Conservation (phyloP, 345 rosid species). For the Boechera stricta region DNA sequence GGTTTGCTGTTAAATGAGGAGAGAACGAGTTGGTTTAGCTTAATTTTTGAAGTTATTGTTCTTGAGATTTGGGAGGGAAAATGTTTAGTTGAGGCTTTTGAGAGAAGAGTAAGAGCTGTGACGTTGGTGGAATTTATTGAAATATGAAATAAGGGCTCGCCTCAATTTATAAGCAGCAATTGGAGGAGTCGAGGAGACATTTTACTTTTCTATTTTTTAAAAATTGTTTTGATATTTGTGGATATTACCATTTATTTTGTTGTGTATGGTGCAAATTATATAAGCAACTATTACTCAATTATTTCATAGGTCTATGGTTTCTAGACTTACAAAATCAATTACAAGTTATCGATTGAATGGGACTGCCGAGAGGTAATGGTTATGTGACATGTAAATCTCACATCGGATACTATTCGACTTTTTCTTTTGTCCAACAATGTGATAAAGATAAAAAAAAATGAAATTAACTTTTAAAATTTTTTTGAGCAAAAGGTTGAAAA, state of each 20-base stretch:
- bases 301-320: conserved; percentile 36
- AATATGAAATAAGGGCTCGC: conserved; percentile 1
- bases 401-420: conserved; percentile 44
- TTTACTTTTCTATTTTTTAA: neutral
- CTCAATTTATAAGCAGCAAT: conserved; percentile 36
- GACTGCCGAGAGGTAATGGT: conserved; percentile 35
- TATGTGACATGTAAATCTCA: conserved; percentile 45
- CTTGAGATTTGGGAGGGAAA: conserved; percentile 45
- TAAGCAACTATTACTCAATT: conserved; percentile 30
- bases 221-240: neutral
- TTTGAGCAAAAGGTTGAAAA: conserved; percentile 28
- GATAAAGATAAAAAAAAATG: neutral
- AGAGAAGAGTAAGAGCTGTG: conserved; percentile 29
- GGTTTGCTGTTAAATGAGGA: no score
- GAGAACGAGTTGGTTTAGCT: neutral
- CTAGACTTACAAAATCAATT: conserved; percentile 36
- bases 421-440: conserved; percentile 30
- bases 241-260: conserved; percentile 11
- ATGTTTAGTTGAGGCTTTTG: conserved; percentile 19
- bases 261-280: conserved; percentile 25
- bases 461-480: neutral
- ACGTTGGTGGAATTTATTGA: conserved; percentile 29
- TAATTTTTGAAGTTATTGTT: conserved; percentile 28
- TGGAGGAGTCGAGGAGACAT: conserved; percentile 1
- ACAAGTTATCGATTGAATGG: conserved; percentile 30